These are phyloP conservation scores for Pueraria montana DNA, from an alignment of 306 rosid genomes.

Conservation along the genomic window DNA sequence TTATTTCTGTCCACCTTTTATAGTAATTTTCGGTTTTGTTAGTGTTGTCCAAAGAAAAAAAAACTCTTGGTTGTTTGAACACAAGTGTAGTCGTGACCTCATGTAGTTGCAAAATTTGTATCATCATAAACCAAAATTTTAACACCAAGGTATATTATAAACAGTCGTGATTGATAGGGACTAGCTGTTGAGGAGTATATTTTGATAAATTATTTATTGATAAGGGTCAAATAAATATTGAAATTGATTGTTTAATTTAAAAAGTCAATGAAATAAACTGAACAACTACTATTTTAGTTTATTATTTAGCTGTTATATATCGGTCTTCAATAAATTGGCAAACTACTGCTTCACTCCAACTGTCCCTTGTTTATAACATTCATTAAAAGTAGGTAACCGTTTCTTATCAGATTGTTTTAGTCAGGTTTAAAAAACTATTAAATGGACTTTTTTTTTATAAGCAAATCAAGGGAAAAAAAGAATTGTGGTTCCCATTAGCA, in stretches of 20 bases:
- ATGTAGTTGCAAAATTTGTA: not conserved
- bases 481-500: constrained; percentile 5
- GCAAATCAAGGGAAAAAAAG: not conserved
- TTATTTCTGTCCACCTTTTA: not conserved
- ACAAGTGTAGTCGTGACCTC: not conserved
- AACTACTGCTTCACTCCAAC: not conserved
- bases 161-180: not conserved
- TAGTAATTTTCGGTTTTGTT: not conserved
- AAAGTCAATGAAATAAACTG: constrained; percentile 19
- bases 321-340: constrained; percentile 17
- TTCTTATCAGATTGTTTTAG: not conserved
- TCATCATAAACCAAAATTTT: constrained; percentile 10
- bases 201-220: constrained; percentile 1
- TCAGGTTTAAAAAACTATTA: not conserved
- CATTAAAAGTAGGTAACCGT: constrained; percentile 23
- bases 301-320: not conserved
- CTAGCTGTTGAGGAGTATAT: constrained; percentile 15
- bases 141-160: not conserved
- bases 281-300: constrained; percentile 6
- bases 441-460: not conserved
- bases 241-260: not conserved
- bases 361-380: not conserved
- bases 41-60: constrained; percentile 8
- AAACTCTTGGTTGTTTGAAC: not conserved
- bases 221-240: not conserved